Evolutionary conservation across 2,329 filamentous ascomycete genomes (phyloP).

Genomic region (Cladophialophora chaetospira): DNA sequence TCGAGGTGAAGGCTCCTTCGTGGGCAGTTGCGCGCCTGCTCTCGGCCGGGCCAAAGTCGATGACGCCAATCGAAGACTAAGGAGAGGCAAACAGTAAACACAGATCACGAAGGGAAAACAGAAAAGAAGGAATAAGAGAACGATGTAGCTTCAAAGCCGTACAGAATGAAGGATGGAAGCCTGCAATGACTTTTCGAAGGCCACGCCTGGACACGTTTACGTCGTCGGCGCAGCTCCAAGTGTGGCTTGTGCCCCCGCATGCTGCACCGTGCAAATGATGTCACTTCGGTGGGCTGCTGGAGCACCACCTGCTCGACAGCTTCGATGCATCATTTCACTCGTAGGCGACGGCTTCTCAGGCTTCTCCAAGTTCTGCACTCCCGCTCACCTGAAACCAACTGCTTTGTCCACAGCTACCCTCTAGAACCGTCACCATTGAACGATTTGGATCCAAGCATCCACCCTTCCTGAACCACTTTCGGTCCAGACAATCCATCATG

Average conservation of each 20-base stretch:
- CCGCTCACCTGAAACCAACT: not conserved
- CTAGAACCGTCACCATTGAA: conserved; percentile 23
- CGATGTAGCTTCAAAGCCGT: not conserved
- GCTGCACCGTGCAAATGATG: conserved; percentile 19
- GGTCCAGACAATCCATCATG: conserved; percentile 26
- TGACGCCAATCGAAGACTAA: too few species aligned
- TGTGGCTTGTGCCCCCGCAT: not conserved
- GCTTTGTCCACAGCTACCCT: not conserved
- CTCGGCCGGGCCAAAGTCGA: too few species aligned
- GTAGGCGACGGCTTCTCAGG: too few species aligned
- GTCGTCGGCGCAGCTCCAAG: conserved; percentile 11
- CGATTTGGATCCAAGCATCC: conserved; percentile 27
- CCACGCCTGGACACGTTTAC: too few species aligned
- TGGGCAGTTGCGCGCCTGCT: too few species aligned
- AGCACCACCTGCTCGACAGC: too few species aligned
- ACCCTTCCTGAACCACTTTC: conserved; percentile 30
- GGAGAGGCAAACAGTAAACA: too few species aligned
- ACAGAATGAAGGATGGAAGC: too few species aligned
- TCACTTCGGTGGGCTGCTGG: too few species aligned
- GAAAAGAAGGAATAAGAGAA: not conserved
- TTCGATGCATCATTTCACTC: conserved; percentile 21
- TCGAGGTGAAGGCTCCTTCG: not conserved
- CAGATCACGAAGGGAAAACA: too few species aligned
- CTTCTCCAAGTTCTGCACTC: not conserved
- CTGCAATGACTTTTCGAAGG: too few species aligned